Conservation (phyloP, 208 protist species). For the Zelonia costaricensis region DNA sequence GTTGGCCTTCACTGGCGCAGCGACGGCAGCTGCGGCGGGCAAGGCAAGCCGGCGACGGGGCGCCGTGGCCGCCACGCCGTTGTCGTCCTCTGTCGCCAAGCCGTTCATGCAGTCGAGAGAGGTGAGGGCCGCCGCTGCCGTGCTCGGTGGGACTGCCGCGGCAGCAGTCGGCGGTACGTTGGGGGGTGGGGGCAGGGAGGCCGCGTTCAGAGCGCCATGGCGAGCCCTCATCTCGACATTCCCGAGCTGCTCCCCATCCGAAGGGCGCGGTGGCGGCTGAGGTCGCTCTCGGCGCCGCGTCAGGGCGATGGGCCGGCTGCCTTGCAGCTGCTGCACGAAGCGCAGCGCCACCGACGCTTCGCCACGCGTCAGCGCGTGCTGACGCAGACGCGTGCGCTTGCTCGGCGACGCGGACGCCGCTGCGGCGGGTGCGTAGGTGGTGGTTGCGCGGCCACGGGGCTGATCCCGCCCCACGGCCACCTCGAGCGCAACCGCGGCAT, state of each 20-base stretch:
- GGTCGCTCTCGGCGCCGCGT: too few species aligned
- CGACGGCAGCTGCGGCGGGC: not conserved
- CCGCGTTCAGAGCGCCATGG: too few species aligned
- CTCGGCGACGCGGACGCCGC: not conserved
- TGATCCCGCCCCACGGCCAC: not conserved
- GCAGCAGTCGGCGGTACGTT: too few species aligned
- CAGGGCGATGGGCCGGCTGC: constrained; percentile 4
- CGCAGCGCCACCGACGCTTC: constrained; percentile 13
- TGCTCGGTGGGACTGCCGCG: too few species aligned
- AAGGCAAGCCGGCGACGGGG: not conserved
- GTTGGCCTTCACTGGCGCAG: not conserved
- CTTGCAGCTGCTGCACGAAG: constrained; percentile 15
- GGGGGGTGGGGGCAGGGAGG: too few species aligned
- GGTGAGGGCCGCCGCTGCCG: not conserved
- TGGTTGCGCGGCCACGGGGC: not conserved
- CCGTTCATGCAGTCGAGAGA: constrained; percentile 26
- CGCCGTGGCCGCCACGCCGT: not conserved
- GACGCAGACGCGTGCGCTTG: not conserved
- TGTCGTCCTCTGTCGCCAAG: not conserved
- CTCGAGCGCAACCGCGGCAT: too few species aligned
- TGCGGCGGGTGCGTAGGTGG: not conserved
- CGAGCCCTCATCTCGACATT: too few species aligned
- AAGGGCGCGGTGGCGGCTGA: not conserved
- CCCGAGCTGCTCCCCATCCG: too few species aligned
- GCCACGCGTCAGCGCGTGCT: not conserved